phyloP scores from a whole-genome alignment of 1,284 basidiomycete species.

The Trichosporon ovoides region DNA sequence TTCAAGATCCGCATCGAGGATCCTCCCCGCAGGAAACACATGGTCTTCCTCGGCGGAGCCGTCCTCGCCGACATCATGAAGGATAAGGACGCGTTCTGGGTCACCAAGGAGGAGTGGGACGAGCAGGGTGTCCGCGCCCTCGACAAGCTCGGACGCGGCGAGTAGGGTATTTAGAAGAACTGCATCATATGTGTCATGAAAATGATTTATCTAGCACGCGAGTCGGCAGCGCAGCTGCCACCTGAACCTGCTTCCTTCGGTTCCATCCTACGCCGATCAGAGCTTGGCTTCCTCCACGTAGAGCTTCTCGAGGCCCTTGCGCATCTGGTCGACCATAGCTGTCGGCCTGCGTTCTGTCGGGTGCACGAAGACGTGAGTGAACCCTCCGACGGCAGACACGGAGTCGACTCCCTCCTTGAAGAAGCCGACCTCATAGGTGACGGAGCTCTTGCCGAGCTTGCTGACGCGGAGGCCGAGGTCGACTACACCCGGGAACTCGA shows the following conservation, averaged over 20 bases:
- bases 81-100: slow-evolving; percentile 88
- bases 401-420: slow-evolving; percentile 9
- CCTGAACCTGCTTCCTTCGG: no score
- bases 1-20: slow-evolving; percentile 99
- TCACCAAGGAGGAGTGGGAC: slow-evolving; percentile 85
- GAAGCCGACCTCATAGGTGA: slow-evolving; percentile 22
- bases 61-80: slow-evolving; percentile 99
- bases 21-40: slow-evolving; percentile 94
- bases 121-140: slow-evolving; percentile 76
- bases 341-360: slow-evolving; percentile 15
- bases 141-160: slow-evolving; percentile 64
- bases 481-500: slow-evolving; percentile 18
- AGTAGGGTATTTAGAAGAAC: slow-evolving; percentile 30
- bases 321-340: slow-evolving; percentile 14
- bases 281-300: slow-evolving; percentile 1
- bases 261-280: no score
- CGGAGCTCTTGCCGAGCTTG: slow-evolving; percentile 18
- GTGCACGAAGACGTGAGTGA: slow-evolving; percentile 21
- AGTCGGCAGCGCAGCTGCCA: no score
- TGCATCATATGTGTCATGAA: slow-evolving; percentile 8
- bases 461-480: slow-evolving; percentile 19
- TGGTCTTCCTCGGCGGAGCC: slow-evolving; percentile 97
- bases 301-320: slow-evolving; percentile 11
- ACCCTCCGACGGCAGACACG: slow-evolving; percentile 17
- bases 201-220: slow-evolving; percentile 8